These are phyloP conservation scores for Capsicum rhomboideum DNA, from an alignment of 257 asterid species.

Conservation along the genomic window DNA sequence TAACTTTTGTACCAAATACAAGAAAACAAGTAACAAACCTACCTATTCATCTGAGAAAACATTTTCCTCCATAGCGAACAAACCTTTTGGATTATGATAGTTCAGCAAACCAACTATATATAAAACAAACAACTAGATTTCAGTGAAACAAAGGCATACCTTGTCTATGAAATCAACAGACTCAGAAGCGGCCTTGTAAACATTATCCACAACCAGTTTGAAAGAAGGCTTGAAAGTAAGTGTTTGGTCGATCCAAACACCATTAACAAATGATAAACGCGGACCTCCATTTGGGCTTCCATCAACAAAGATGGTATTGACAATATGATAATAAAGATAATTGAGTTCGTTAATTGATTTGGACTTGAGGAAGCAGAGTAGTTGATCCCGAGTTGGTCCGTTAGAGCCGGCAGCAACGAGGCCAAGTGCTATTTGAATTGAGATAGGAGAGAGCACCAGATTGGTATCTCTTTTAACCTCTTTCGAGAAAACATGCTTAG, in stretches of 20 bases:
- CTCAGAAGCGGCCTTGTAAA: neutral
- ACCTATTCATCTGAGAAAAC: no score
- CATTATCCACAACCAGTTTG: neutral
- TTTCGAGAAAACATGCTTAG: conserved; percentile 23
- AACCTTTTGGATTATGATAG: no score
- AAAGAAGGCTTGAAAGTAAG: conserved; percentile 32
- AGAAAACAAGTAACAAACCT: no score
- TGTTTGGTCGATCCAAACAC: conserved; percentile 49
- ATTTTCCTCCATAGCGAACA: no score
- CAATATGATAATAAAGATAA: neutral
- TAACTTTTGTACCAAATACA: no score
- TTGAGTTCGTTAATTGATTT: neutral
- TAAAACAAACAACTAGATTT: no score
- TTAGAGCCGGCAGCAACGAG: neutral
- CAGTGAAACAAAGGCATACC: neutral
- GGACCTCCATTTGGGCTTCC: neutral
- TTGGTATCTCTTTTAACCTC: neutral
- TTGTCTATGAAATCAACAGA: neutral
- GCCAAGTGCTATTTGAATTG: conserved; percentile 10
- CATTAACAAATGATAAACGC: conserved; percentile 38
- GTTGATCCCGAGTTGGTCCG: neutral
- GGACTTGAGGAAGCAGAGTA: neutral
- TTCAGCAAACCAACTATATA: no score
- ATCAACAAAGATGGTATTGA: neutral
- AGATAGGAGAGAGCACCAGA: conserved; percentile 15